Percentiles rank a stretch among this genome's conserved stretches.
These are phyloP conservation scores for Stenogyne calaminthoides DNA, from an alignment of 305 asterid species.

Conservation along the genomic window DNA sequence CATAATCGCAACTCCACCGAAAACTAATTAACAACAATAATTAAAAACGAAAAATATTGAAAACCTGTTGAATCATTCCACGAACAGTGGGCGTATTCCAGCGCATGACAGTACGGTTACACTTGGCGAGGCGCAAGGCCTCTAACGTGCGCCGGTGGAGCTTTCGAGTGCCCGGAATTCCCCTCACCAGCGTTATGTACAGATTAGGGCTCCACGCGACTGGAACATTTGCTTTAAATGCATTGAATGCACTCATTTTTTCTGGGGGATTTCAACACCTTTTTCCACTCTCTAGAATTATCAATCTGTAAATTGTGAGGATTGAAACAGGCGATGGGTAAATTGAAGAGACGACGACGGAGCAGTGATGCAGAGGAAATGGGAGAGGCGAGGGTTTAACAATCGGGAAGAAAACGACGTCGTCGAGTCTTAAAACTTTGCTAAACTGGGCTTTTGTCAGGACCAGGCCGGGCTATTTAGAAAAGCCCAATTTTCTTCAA, in stretches of 20 bases:
- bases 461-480: not conserved
- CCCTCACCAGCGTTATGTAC: conserved; percentile 92
- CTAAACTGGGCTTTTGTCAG: not conserved
- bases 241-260: conserved; percentile 83
- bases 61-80: conserved; percentile 97
- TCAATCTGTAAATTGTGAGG: not conserved
- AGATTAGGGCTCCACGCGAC: conserved; percentile 91
- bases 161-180: conserved; percentile 91
- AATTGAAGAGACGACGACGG: not conserved
- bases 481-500: not conserved
- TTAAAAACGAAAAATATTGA: not conserved
- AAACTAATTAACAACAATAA: not conserved
- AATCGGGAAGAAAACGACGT: not conserved
- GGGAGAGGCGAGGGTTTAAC: conserved; percentile 14
- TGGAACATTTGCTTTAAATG: conserved; percentile 77
- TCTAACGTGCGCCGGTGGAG: conserved; percentile 96
- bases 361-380: not conserved
- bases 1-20: not conserved
- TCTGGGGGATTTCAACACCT: not conserved
- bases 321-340: not conserved
- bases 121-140: conserved; percentile 84
- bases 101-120: conserved; percentile 91
- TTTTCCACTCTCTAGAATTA: not conserved
- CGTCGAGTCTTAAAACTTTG: not conserved
- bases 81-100: conserved; percentile 86